Conservation (phyloP, 2,329 filamentous ascomycete species). For the Teratosphaeria nubilosa region DNA sequence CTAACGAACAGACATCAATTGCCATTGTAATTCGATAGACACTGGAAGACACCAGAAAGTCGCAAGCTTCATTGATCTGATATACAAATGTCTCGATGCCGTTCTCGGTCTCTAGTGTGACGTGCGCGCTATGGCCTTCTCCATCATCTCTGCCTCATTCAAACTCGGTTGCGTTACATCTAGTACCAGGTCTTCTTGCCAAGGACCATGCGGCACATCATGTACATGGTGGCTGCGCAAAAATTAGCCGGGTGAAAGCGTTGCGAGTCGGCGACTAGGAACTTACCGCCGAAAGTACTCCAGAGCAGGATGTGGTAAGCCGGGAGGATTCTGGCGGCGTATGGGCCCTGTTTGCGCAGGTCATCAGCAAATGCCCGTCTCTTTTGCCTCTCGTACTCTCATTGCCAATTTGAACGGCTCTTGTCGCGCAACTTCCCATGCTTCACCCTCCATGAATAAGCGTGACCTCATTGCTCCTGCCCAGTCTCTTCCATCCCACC, state of each 20-base stretch:
- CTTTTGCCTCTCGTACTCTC: conserved; percentile 7
- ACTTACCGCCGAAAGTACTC: conserved; percentile 44
- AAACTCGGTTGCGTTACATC: not conserved
- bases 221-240: conserved; percentile 48
- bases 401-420: not conserved
- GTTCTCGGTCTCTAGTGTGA: not conserved
- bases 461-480: not conserved
- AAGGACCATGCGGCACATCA: conserved; percentile 60
- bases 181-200: conserved; percentile 69
- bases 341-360: conserved; percentile 43
- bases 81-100: not conserved
- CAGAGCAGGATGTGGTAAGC: conserved; percentile 52
- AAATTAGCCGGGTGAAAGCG: not conserved
- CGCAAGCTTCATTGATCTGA: not conserved
- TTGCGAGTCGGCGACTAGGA: too few relatives aligned
- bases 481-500: not conserved
- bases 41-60: not conserved
- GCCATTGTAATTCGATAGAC: not conserved
- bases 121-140: not conserved
- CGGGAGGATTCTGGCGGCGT: conserved; percentile 54
- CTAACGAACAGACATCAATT: too few relatives aligned
- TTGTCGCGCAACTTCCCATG: not conserved
- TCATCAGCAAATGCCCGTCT: not conserved
- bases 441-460: not conserved
- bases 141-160: not conserved